Conservation (phyloP, 2,329 filamentous ascomycete genomes). For the Neofusicoccum umdonicola region DNA sequence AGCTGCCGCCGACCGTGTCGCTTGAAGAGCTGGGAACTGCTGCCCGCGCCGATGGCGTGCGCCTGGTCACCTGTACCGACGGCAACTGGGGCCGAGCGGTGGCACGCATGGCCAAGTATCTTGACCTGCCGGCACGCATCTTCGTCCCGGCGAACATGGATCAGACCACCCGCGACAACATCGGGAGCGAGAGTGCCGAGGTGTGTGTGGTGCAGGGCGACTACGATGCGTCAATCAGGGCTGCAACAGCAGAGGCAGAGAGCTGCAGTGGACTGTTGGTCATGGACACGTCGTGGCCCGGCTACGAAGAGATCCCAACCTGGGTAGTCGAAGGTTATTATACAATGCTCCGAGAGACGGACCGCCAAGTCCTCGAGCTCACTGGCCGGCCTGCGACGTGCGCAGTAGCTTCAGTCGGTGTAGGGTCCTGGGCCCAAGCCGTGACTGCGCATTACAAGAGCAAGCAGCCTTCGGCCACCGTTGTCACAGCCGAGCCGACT, state of each 20-base stretch:
- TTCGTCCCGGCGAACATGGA: constrained; percentile 63
- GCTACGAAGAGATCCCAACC: constrained; percentile 64
- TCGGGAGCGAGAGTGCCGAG: constrained; percentile 61
- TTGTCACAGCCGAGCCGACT: constrained; percentile 70
- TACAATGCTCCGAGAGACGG: constrained; percentile 68
- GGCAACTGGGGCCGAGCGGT: constrained; percentile 77
- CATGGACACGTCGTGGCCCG: constrained; percentile 66
- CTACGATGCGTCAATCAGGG: constrained; percentile 63
- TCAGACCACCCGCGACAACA: constrained; percentile 51
- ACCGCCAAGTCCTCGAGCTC: constrained; percentile 55
- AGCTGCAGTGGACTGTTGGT: constrained; percentile 51
- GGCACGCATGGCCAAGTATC: constrained; percentile 62
- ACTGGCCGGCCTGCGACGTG: constrained; percentile 42
- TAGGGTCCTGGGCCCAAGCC: constrained; percentile 70
- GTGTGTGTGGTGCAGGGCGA: constrained; percentile 56
- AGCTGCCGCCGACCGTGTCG: constrained; percentile 42
- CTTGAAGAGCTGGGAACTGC: constrained; percentile 47
- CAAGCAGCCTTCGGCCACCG: constrained; percentile 27
- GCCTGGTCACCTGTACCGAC: constrained; percentile 65
- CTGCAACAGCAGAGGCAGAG: constrained; percentile 38
- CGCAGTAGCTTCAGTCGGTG: constrained; percentile 66
- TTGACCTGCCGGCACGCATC: constrained; percentile 57
- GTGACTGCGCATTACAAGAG: constrained; percentile 65
- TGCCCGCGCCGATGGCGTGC: constrained; percentile 31
- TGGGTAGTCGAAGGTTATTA: constrained; percentile 78